Evolutionary conservation across 257 asterid genomes (phyloP), one percentile per base, ranked within the genome.

Genomic region (Ajuga chamaepitys): DNA sequence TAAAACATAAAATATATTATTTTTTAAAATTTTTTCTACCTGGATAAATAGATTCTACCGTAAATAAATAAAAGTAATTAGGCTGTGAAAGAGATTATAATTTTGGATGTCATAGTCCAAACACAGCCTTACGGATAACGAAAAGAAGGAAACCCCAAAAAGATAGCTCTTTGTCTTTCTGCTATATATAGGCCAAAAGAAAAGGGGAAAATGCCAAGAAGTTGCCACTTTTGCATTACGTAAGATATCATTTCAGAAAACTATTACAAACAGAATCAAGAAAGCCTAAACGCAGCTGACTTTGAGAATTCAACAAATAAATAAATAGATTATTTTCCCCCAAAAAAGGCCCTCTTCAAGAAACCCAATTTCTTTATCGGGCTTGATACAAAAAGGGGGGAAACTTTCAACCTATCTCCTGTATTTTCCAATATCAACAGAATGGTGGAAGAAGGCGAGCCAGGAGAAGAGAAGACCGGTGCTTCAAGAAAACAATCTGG

Each of bases 381-480:
- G 14, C 58, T 18, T 10, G 47, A 35, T 20, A 45, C n/a, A 57
- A 9, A 47, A 48, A 59, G 59, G 64, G 34, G 60, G 56, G 63
- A 38, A 58, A 50, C 4, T 30, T 24, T 17, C 42, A 69, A 64
- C 17, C 24, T 40, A 47, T 55, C 14, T n/a, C n/a, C 9, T 7
- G 12, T 45, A 35, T 10, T 65, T n/a, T 7, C 21, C 40, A 38
- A 10, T 22, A n/a, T 30, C 20, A 9, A 21, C 65, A 12, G 13
- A 34, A 78, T 72, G 81, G 71, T 53, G 66, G 86, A 63, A 51
- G 87, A 77, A 5, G 76, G 72, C 6, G 85, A 67, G 17, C 76
- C 60, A 3, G 80, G 71, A 37, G 77, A 71, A 14, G 82, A 71
- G 30, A 73, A 76, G 74, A 51, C 67, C 44, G 82, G 67, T 13